A percentile compares a stretch with the other conserved stretches of the same genome.
These are phyloP conservation scores for Lactarius trivialis DNA, from an alignment of 768 basidiomycete species.

Conservation along the genomic window DNA sequence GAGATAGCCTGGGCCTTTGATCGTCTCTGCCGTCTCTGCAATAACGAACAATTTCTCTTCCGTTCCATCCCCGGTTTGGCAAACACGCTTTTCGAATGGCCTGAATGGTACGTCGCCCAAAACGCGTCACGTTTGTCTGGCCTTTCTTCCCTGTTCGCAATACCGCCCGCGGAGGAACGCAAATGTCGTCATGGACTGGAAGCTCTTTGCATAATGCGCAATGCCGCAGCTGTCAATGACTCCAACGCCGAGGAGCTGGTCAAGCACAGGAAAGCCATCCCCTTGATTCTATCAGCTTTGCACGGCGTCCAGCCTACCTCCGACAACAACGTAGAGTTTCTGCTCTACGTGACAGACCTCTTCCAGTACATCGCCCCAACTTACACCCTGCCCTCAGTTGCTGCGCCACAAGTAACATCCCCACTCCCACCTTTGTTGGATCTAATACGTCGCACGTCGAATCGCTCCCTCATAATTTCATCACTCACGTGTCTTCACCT, in stretches of 20 bases:
- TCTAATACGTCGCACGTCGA: slow-evolving; percentile 51
- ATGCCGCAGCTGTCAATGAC: slow-evolving; percentile 65
- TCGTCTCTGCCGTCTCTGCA: slow-evolving; percentile 72
- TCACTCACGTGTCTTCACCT: slow-evolving; percentile 54
- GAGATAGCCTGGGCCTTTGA: slow-evolving; percentile 91
- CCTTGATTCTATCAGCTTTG: slow-evolving; percentile 60
- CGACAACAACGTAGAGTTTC: slow-evolving; percentile 67
- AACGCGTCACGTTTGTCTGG: slow-evolving; percentile 10
- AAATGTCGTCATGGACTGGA: slow-evolving; percentile 76
- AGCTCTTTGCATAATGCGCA: slow-evolving; percentile 81
- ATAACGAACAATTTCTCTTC: slow-evolving; percentile 72
- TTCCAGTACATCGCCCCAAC: slow-evolving; percentile 54
- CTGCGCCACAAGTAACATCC: slow-evolving; percentile 31
- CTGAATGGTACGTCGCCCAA: slow-evolving; percentile 67
- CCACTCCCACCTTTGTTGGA: slow-evolving; percentile 53
- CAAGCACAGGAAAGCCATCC: slow-evolving; percentile 52
- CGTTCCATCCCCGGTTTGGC: slow-evolving; percentile 69
- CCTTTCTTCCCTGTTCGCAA: slow-evolving; percentile 46
- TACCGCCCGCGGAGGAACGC: slow-evolving; percentile 41
- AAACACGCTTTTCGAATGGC: slow-evolving; percentile 83
- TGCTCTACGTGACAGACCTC: slow-evolving; percentile 66
- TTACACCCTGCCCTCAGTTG: slow-evolving; percentile 35
- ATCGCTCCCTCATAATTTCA: slow-evolving; percentile 71
- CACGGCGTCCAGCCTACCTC: slow-evolving; percentile 50
- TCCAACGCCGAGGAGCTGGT: slow-evolving; percentile 58